Base-by-base conservation (phyloP, 495 filamentous ascomycete genomes). In the Penicillium fimorum region DNA sequence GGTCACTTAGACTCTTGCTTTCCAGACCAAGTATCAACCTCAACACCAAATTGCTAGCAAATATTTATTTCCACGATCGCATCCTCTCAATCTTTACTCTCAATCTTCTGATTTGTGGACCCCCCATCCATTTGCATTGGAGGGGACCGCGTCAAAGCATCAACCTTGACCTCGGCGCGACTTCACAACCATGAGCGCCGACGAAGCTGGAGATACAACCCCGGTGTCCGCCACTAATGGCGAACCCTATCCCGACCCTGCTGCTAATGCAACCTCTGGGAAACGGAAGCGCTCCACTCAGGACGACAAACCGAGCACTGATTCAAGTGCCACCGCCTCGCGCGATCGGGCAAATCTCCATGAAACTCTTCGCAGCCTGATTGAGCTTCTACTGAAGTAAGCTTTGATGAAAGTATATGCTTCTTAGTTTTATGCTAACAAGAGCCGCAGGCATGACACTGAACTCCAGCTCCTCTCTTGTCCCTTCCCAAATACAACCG, bases 281-380 rank as follows among this genome's bases (percentile, higher is more conserved):
- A 79, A 79, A 59, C 73, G 76, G 65, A 79, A 78, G 68, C 76
- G 76, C 53, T 71, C 72, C 22, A 66, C 67, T 57, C 74, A 75
- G 35, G 75, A 78, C 11, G 74, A 73, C 41, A 76, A 69, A 53
- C 50, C 53, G 17, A 59, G 56, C 22, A 62, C 64, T 30, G 75
- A 76, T 22, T 50, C 64, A 37, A 61, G 44, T 47, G 51, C 66
- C 15, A 47, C 65, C 13, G 57, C 58, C 10, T 60, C 68, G 55
- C 70, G 72, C 44, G 68, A 76, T 43, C 74, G 63, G 54, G 43
- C 47, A 33, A 69, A 74, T 44, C 64, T 79, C 18, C 70, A 76
- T 27, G 73, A 77, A 60, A 71, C 66, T 25, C 55, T 79, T 44
- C 71, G 70, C 42, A 74, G 68, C 49, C 63, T 79, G 11, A 57